Percentiles rank a stretch among this genome's conserved stretches.
Conservation (phyloP, 2,329 filamentous ascomycete genomes). For the Nigrospora sphaerica region DNA sequence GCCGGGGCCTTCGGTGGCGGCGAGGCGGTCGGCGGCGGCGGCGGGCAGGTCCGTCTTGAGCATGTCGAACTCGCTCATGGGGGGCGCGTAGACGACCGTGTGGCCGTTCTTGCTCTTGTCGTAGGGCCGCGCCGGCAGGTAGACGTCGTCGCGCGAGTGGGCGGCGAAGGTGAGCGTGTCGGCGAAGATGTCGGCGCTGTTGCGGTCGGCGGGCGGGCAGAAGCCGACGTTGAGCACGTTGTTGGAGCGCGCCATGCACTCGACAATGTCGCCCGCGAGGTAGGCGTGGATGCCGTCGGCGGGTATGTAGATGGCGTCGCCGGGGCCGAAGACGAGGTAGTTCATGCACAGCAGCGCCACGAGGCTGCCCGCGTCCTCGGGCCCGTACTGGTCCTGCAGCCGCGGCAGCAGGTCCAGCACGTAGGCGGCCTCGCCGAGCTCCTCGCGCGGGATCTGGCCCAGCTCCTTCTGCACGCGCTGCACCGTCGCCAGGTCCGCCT, state of each 20-base stretch:
- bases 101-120: constrained; percentile 48
- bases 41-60: constrained; percentile 48
- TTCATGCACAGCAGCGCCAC: constrained; percentile 71
- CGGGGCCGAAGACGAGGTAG: constrained; percentile 57
- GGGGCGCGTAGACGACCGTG: constrained; percentile 57
- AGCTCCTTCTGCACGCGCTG: constrained; percentile 45
- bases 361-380: constrained; percentile 57
- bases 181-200: constrained; percentile 58
- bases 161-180: constrained; percentile 57
- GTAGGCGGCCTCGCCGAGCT: constrained; percentile 45
- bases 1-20: constrained; percentile 50
- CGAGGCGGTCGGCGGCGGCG: constrained; percentile 52
- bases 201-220: constrained; percentile 58
- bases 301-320: constrained; percentile 63
- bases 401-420: constrained; percentile 59
- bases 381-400: constrained; percentile 56
- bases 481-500: constrained; percentile 44
- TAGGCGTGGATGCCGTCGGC: constrained; percentile 71
- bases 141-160: constrained; percentile 48
- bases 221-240: constrained; percentile 72
- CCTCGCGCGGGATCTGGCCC: constrained; percentile 31
- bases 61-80: constrained; percentile 67
- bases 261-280: constrained; percentile 65
- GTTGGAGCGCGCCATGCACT: constrained; percentile 71
- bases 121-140: constrained; percentile 42